Base-by-base conservation (phyloP, 371 early-diverging fungal species). In the Mucor saturninus region DNA sequence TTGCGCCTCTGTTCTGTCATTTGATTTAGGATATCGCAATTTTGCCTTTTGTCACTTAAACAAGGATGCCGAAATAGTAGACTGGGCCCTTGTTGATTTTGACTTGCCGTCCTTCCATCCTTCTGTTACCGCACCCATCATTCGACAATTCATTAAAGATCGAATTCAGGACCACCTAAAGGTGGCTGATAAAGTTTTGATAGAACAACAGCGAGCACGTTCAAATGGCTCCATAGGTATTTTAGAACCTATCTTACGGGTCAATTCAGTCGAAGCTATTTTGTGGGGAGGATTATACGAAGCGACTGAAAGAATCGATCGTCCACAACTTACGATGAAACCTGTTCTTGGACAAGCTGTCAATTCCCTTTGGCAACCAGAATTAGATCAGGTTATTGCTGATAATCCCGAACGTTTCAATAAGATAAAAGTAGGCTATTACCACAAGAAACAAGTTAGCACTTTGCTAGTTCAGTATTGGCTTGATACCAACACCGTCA, bases 11-110 rank as follows among this genome's bases (percentile, higher is more conserved):
- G 69, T 92, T 5, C 66, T 92, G 2, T 91, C 92, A 0, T 83
- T 92, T 43, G 92, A 92, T 67, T 78, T 92, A 46, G 92, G 92
- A 0, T 85, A 85, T 58, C 80, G 85, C 13, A 91, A 91, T 64
- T 72, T 92, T 2, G 91, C 89, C 0, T 87, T 86, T 70, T 85
- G 84, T 11, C 80, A 79, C 39, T 30, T 88, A 3, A 61, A 68
- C 9, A 56, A 49, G 14, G 66, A 80, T n/a, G 60, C 68, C 0
- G 62, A 65, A 4, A 75, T 84, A 5, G 15, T 75, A 13, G 71
- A 74, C 9, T 84, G 83, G 83, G 59, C 62, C 2, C 71, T 80
- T 4, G 72, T 73, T 5, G 85, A 80, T 62, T 67, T 83, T 10
- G 64, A 74, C 5, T 49, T 79, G 3, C 50, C 45, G 3, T 56